phyloP scores from a whole-genome alignment of 83 land plant species.

The Isoetes engelmannii region DNA sequence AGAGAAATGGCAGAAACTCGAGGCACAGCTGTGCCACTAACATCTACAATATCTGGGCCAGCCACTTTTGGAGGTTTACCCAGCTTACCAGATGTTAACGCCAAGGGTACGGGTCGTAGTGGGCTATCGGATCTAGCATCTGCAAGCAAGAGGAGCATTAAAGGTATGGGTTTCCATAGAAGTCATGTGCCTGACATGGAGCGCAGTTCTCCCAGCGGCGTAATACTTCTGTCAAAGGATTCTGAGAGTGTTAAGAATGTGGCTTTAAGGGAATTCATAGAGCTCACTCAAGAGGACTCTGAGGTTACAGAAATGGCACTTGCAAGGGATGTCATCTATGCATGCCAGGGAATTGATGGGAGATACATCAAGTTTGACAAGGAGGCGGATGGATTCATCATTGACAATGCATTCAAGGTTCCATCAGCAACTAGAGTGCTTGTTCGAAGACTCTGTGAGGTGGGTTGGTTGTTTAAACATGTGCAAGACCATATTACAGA shows the following conservation, averaged over 20 bases:
- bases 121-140: constrained; percentile 6
- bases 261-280: constrained; percentile 64
- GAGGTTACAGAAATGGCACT: constrained; percentile 73
- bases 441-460: constrained; percentile 71
- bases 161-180: constrained; percentile 13
- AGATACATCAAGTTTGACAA: constrained; percentile 56
- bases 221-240: constrained; percentile 66
- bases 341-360: constrained; percentile 95
- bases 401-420: constrained; percentile 48
- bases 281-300: constrained; percentile 46
- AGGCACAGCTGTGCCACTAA: constrained; percentile 21
- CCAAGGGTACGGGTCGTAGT: constrained; percentile 15
- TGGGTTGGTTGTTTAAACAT: constrained; percentile 82
- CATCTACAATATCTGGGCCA: constrained; percentile 39
- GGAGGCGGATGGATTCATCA: constrained; percentile 49
- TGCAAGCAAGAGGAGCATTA: constrained; percentile 7
- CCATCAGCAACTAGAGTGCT: constrained; percentile 50
- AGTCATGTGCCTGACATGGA: constrained; percentile 8
- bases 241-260: constrained; percentile 53
- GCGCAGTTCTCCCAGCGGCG: constrained; percentile 44
- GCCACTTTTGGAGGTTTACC: constrained; percentile 53
- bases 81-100: constrained; percentile 22
- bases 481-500: constrained; percentile 73
- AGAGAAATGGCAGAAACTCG: constrained; percentile 29
- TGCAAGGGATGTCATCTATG: constrained; percentile 78